Evolutionary conservation across 2,329 filamentous ascomycete genomes (phyloP).

Genomic region (Pseudopyricularia cyperi): DNA sequence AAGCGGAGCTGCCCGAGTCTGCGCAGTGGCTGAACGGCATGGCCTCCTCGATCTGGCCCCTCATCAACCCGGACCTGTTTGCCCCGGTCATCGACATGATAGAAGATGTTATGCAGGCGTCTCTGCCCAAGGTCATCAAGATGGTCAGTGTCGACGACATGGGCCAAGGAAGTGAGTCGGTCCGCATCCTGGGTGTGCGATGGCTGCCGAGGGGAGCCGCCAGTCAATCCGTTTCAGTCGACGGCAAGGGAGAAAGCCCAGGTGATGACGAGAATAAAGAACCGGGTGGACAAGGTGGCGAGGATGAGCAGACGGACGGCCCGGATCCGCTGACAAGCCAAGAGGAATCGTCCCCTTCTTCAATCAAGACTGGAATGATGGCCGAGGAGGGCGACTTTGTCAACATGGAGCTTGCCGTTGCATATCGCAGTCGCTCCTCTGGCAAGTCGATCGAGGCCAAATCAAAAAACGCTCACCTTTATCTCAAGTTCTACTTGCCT

Average conservation of each 20-base stretch:
- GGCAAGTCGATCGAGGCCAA: slow-evolving; percentile 47
- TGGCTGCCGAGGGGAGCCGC: slow-evolving; percentile 64
- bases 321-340: slow-evolving; percentile 14
- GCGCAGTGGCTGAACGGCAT: slow-evolving; percentile 61
- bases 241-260: slow-evolving; percentile 40
- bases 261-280: slow-evolving; percentile 13
- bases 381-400: slow-evolving; percentile 67
- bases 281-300: slow-evolving; percentile 14
- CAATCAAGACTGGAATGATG: slow-evolving; percentile 46
- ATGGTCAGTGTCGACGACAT: slow-evolving; percentile 69
- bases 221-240: slow-evolving; percentile 41
- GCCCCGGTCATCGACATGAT: slow-evolving; percentile 54
- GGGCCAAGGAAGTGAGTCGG: slow-evolving; percentile 58
- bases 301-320: slow-evolving; percentile 14
- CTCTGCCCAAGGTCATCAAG: slow-evolving; percentile 52
- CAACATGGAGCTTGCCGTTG: slow-evolving; percentile 63
- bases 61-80: slow-evolving; percentile 66
- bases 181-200: slow-evolving; percentile 57
- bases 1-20: slow-evolving; percentile 46
- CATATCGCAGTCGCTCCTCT: slow-evolving; percentile 52
- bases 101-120: slow-evolving; percentile 72
- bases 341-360: slow-evolving; percentile 22
- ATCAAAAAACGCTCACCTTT: slow-evolving; percentile 60
- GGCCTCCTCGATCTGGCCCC: slow-evolving; percentile 55
- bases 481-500: slow-evolving; percentile 56